Evolutionary conservation across 495 filamentous ascomycete species (phyloP).

Genomic region (Tetracladium setigerum): DNA sequence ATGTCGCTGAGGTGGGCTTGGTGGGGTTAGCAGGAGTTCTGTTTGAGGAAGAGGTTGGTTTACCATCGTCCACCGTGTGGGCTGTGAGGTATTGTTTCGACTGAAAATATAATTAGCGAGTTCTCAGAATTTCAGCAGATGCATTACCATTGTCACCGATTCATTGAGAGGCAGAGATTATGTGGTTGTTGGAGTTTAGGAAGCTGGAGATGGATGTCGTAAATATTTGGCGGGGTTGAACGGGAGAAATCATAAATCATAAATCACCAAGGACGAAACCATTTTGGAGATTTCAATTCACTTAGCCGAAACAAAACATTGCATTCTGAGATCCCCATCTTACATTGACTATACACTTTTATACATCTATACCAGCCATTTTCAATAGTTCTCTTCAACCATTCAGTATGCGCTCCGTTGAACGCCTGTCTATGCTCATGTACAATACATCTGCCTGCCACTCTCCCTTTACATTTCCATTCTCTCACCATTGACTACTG

Average conservation of each 20-base stretch:
- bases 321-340: not conserved
- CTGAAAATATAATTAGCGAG: slow-evolving; percentile 35
- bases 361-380: not conserved
- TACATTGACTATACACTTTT: not conserved
- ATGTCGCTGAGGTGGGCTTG: slow-evolving; percentile 82
- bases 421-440: slow-evolving; percentile 7
- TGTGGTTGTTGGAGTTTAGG: not conserved
- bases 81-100: slow-evolving; percentile 96
- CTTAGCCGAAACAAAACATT: not conserved
- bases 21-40: slow-evolving; percentile 17
- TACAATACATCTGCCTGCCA: not conserved
- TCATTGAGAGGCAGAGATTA: slow-evolving; percentile 7
- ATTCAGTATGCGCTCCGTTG: not conserved
- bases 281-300: too few relatives aligned
- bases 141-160: slow-evolving; percentile 34
- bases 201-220: not conserved
- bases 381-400: not conserved
- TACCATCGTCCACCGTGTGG: slow-evolving; percentile 83
- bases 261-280: not conserved
- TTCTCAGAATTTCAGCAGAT: not conserved
- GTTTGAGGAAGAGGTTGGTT: slow-evolving; percentile 19
- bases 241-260: slow-evolving; percentile 6
- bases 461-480: not conserved
- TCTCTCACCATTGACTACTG: not conserved
- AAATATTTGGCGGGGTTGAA: slow-evolving; percentile 21